Conservation (phyloP, 2,329 filamentous ascomycete species). For the Emergomyces orientalis region DNA sequence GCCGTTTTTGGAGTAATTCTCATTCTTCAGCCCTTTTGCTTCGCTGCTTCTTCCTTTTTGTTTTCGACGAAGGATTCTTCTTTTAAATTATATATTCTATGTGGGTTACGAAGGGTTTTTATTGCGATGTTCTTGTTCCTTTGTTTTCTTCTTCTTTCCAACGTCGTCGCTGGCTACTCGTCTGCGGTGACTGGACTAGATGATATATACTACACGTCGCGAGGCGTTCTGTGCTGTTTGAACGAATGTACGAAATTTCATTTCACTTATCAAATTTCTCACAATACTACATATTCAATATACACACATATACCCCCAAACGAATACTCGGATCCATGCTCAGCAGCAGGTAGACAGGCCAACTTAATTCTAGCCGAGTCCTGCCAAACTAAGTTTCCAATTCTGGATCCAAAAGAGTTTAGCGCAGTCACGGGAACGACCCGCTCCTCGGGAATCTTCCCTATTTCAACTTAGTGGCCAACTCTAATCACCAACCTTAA, state of each 20-base stretch:
- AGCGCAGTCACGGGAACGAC: background rate
- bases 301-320: too few species aligned
- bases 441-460: background rate
- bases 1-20: slow-evolving; percentile 47
- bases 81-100: background rate
- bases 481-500: background rate
- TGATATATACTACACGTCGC: background rate
- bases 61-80: background rate
- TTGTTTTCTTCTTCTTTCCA: background rate
- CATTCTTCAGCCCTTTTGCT: background rate
- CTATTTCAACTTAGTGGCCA: background rate
- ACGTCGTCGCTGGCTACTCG: background rate
- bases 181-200: background rate
- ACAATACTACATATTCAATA: too few species aligned
- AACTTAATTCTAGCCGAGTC: too few species aligned
- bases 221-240: background rate
- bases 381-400: background rate
- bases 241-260: background rate
- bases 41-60: background rate
- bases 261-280: background rate
- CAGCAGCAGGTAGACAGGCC: too few species aligned
- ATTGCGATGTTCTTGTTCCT: background rate
- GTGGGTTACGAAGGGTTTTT: background rate
- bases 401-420: background rate
- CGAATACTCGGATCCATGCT: too few species aligned